A percentile compares a stretch with the other conserved stretches of the same genome.
Evolutionary conservation across 257 asterid genomes (phyloP).

Genomic region (Fraxinus excelsior): DNA sequence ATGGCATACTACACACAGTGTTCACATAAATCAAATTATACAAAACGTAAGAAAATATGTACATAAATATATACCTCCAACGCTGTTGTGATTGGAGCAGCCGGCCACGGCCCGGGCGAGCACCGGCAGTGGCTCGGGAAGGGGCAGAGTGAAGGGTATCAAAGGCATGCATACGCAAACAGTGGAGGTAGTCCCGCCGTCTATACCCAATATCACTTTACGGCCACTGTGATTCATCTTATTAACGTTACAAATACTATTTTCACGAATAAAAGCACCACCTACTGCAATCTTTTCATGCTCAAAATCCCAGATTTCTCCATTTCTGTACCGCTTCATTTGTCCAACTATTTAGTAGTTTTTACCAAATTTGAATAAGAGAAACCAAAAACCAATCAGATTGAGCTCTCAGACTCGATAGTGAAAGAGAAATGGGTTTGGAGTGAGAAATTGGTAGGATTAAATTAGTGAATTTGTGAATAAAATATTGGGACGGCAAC

Average conservation of each 20-base stretch:
- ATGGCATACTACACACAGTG: neutral
- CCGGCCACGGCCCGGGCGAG: conserved; percentile 83
- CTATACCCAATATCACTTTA: conserved; percentile 69
- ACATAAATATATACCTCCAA: conserved; percentile 54
- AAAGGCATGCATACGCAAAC: conserved; percentile 77
- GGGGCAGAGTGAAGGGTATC: conserved; percentile 39
- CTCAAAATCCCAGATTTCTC: conserved; percentile 54
- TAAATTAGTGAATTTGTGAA: conserved; percentile 28
- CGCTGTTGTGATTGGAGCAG: conserved; percentile 84
- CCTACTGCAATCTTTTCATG: conserved; percentile 32
- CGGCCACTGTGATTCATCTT: conserved; percentile 27
- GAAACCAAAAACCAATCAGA: neutral
- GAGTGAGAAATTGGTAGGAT: conserved; percentile 25
- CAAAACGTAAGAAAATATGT: neutral
- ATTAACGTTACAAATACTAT: conserved; percentile 9
- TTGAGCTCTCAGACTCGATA: conserved; percentile 1
- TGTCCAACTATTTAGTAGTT: neutral
- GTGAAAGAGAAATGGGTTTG: conserved; percentile 2
- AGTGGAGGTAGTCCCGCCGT: conserved; percentile 77
- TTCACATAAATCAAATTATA: neutral
- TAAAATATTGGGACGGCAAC: conserved; percentile 49
- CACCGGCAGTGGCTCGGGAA: conserved; percentile 67
- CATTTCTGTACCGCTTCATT: conserved; percentile 49
- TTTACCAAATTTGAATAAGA: neutral
- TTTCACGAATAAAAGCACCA: conserved; percentile 28